Base-by-base conservation (phyloP, 129 eudicot species). In the Chrysanthemum seticuspe region DNA sequence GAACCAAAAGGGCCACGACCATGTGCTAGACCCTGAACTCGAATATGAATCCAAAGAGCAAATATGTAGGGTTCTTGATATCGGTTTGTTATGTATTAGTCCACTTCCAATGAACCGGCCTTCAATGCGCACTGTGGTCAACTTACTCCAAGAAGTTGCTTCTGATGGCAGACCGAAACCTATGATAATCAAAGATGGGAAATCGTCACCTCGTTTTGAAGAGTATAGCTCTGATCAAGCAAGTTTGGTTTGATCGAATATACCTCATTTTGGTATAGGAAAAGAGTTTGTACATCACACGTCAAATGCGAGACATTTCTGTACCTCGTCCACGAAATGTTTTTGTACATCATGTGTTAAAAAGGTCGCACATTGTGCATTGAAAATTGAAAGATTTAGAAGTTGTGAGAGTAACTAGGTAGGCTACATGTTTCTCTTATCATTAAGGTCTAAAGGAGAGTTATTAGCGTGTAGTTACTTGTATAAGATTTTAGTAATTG, bases 61-160 rank as follows among this genome's bases (percentile, higher is more conserved):
- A 70, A 82, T 93, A 10, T 74, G 70, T 54, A 86, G 66, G 71
- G 86, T 86, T 75, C 90, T 93, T 58, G 85, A 89, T 10, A 82
- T 93, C 15, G 88, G 95, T 44, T 72, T 93, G 74, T 83, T 75
- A 10, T 93, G 98, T 66, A 78, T 83, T 13, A 87, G 84, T 66
- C 80, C 83, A 1, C 80, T 87, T 50, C 98, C 96, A 3, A 76
- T 82, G 27, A 85, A 85, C 61, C 96, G 98, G 10, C 98, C 98
- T 25, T 89, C 98, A 1, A 89, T 93, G 98, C 84, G 96, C 14
- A 74, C 87, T 40, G 90, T 89, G 25, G 98, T 89, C 52, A 84
- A 85, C 54, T 79, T 87, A 90, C 86, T 93, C 67, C 88, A 75
- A 74, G 95, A 89, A 73, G 79, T 79, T 44, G 72, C 58, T 1